Evolutionary conservation across 2,329 filamentous ascomycete species (phyloP), one percentile per base, ranked within the genome.

Genomic region (Torrubiellomyces zombiae): DNA sequence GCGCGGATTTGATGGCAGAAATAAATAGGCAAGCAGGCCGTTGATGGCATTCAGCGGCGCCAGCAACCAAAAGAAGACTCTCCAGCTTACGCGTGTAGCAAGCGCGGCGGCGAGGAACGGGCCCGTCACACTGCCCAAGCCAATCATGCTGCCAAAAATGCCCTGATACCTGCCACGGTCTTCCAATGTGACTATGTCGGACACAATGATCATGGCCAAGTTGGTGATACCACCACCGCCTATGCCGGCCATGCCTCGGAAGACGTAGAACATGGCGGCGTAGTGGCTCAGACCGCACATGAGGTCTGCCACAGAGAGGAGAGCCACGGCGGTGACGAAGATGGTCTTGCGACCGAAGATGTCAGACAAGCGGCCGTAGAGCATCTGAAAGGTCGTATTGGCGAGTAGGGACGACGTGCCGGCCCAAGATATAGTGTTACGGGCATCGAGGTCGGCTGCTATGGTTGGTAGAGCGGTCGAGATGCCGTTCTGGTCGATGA

Each of bases 341-440:
- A 75, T 54, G 6, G 58, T 52, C 40, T 74, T 74, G 11, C 69
- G 57, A 12, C 67, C 67, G 25, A 72, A 59, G 1, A 73, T 62
- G 41, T 74, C 67, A 1, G 67, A 71, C 3, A 73, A 37, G 3
- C 67, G 57, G 12, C 70, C 69, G 39, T 75, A 75, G 0, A 76
- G 53, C 30, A 74, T 66, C 33, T 71, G 69, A 33, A 75, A 75
- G 17, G 65, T 61, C 0, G 71, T 74, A 30, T 63, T 66, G 16
- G 62, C 62, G 22, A 69, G 59, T 21, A 69, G 42, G 4, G 56
- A 55, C 7, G 60, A 56, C 0, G 60, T 65, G 6, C 60, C 61
- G 2, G 59, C 59, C 63, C 63, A 67, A 1, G 59, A 55, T 23
- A 72, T 71, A 3, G 60, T 60, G n/a, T 50, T 51, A 32, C 48